Base-by-base conservation (phyloP, 2,329 filamentous ascomycete genomes). In the Pseudogymnoascus sp. region DNA sequence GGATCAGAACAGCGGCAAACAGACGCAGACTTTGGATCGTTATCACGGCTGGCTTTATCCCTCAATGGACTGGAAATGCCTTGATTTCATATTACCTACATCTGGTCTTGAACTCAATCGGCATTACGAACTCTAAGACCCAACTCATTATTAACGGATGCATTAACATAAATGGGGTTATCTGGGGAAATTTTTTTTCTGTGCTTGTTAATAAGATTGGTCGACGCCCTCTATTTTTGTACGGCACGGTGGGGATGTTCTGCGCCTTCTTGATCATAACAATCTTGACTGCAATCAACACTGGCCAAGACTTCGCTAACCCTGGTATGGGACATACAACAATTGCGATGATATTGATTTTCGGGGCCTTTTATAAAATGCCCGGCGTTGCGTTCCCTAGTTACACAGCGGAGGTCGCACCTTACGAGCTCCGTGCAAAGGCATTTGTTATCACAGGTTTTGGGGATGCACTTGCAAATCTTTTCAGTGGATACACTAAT, bases 331-430 rank as follows among this genome's bases (percentile, higher is more conserved):
- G 39, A 42, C 39, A 42, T 42, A 22, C 39, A 42, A 42, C 39
- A 8, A 42, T 42, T 42, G 39, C 39, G 22, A 42, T 42, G 25
- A 28, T 28, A 28, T 28, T 28, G 25, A 28, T 28, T 28, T 28
- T 28, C 25, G 25, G 25, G 25, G 25, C 25, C 25, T 28, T 28
- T 28, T 28, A 28, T 7, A 28, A 28, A 28, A 28, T 28, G 25
- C 25, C 25, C 25, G 25, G 25, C 25, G 25, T 28, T 28, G 25
- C 25, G 25, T 28, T 28, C 25, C 25, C 25, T 28, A 28, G 25
- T 5, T 81, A 81, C 65, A 74, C 75, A 23, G 76, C 77, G 63
- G 79, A 81, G 63, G 76, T 80, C 62, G 71, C 77, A 0, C 68
- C 70, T 0, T 73, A 72, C 55, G 69, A 69, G 0, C 70, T 73